These are phyloP conservation scores for Hypoxylon rubiginosum DNA, from an alignment of 2,329 filamentous ascomycete species.

Conservation along the genomic window DNA sequence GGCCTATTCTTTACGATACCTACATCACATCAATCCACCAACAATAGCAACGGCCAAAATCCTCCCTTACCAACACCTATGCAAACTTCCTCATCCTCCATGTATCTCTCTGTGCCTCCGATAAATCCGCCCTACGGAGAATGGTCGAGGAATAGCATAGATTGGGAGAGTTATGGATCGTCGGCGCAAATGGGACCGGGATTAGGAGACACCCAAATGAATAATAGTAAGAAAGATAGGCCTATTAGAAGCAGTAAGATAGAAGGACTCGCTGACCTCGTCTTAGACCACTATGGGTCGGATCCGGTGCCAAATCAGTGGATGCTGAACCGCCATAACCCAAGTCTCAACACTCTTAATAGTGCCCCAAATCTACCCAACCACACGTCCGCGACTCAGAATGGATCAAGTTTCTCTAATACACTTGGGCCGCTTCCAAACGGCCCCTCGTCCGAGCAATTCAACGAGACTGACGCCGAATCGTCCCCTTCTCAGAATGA, in stretches of 20 bases:
- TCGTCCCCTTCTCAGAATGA: neutral
- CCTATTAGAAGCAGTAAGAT: neutral
- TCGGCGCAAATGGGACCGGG: neutral
- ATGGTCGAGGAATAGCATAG: neutral
- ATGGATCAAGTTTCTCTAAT: neutral
- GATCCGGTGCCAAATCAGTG: neutral
- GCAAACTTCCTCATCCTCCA: neutral
- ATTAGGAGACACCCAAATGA: neutral
- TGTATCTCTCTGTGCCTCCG: neutral
- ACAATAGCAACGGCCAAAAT: neutral
- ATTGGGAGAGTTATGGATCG: neutral
- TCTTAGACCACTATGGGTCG: neutral
- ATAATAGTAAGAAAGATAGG: slow-evolving; percentile 10
- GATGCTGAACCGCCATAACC: neutral
- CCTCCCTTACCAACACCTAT: neutral
- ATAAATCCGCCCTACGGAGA: neutral
- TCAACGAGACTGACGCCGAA: neutral
- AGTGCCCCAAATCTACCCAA: neutral
- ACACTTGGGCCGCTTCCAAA: neutral
- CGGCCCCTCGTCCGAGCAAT: neutral
- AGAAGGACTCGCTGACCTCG: slow-evolving; percentile 4
- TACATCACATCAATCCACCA: neutral
- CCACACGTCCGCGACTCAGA: neutral
- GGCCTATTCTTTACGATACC: neutral
- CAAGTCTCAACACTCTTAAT: neutral